Evolutionary conservation across 78 protist species (phyloP).

Genomic region (Dictyostelium citrinum): DNA sequence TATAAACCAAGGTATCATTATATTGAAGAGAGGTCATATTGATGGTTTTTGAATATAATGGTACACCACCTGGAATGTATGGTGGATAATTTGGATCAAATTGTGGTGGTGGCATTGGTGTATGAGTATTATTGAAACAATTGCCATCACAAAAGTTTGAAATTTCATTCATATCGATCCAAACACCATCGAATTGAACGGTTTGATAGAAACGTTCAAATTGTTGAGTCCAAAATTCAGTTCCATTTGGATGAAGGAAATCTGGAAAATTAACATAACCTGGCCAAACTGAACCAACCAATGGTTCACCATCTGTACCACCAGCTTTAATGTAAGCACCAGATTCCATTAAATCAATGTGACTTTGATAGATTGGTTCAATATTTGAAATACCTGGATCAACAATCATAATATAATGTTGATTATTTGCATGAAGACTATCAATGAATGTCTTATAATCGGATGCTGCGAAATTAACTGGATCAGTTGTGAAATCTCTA

Average conservation of each 20-base stretch:
- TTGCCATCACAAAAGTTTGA: conserved; percentile 77
- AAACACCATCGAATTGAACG: conserved; percentile 76
- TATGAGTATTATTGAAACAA: conserved; percentile 6
- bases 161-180: conserved; percentile 94
- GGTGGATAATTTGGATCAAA: conserved; percentile 82
- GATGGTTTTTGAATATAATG: conserved; percentile 61
- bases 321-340: conserved; percentile 53
- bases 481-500: conserved; percentile 85
- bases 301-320: conserved; percentile 9
- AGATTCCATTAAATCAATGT: not conserved
- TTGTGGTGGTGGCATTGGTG: not conserved
- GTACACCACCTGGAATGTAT: conserved; percentile 49
- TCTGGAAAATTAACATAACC: conserved; percentile 87
- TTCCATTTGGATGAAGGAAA: conserved; percentile 72
- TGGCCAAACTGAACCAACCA: conserved; percentile 90
- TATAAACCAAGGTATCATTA: conserved; percentile 45
- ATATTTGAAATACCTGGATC: conserved; percentile 86
- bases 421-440: conserved; percentile 67
- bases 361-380: conserved; percentile 17
- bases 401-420: conserved; percentile 84
- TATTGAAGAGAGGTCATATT: conserved; percentile 30
- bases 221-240: conserved; percentile 67
- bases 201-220: not conserved
- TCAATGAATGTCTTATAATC: conserved; percentile 32
- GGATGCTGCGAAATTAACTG: conserved; percentile 63